Conservation (phyloP, 768 basidiomycete genomes). For the Rhizopogon vinicolor region DNA sequence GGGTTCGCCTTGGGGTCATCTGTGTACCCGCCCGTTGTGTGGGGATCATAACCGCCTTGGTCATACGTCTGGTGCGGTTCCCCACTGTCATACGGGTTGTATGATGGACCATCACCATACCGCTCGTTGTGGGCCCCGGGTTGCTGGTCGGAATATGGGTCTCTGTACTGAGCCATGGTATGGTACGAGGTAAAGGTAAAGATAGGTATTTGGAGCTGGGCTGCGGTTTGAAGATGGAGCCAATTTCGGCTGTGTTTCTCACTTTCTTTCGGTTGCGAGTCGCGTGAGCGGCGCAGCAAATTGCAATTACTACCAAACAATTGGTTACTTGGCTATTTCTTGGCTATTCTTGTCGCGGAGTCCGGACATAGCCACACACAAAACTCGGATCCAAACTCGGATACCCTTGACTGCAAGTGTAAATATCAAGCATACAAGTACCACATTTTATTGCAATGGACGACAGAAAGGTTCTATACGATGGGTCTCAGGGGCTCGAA, state of each 20-base stretch:
- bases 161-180: constrained; percentile 46
- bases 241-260: neutral
- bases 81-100: constrained; percentile 41
- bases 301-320: neutral
- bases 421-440: neutral
- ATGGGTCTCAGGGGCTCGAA: neutral
- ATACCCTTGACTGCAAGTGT: no score
- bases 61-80: constrained; percentile 52
- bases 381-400: no score
- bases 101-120: constrained; percentile 31
- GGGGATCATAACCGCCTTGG: constrained; percentile 34
- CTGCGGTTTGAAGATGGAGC: neutral
- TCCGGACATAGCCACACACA: no score
- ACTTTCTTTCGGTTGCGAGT: neutral
- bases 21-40: constrained; percentile 25
- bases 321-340: no score
- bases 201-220: neutral
- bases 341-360: no score
- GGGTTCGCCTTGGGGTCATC: constrained; percentile 30
- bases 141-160: constrained; percentile 43
- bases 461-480: constrained; percentile 7
- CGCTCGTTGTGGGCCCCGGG: constrained; percentile 23
- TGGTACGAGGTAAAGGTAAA: neutral
- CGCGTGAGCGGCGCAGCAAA: neutral
- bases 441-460: neutral